Base-by-base conservation (phyloP, 2,329 filamentous ascomycete species). In the Pestalotiopsis sp. region DNA sequence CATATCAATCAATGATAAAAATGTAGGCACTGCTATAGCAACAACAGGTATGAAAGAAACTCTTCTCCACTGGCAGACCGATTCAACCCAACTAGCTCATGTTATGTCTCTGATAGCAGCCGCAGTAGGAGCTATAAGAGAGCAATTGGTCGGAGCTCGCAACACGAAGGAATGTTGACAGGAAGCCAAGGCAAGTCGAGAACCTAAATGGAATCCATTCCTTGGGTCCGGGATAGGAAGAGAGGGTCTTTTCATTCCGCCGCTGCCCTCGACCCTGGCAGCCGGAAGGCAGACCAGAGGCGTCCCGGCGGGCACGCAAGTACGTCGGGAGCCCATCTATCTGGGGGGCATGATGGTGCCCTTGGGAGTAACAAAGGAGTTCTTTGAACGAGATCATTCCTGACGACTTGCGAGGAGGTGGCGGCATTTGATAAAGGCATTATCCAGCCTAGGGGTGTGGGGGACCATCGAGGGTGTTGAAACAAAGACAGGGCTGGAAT, bases 1-100 rank as follows among this genome's bases (percentile, higher is more conserved):
- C 27, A 73, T 72, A 71, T 69, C 76, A 74, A 73, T 76, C 74
- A 77, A 78, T 73, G 76, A 36, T 9, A 36, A 36, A 77, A 78
- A 76, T 74, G 71, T 62, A 41, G 65, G 70, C 66, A 66, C 71
- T 77, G 77, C 71, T 75, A 74, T 74, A 67, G 75, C 76, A 78
- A 78, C 76, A 71, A 69, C 69, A 73, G 71, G 73, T 71, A 76
- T 74, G 72, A 68, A 71, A 74, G 62, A 65, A 71, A 70, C 31
- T 72, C 67, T 74, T 66, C 75, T 73, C 75, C 75, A 73, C 73
- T 70, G 62, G 66, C 69, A 76, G 74, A 72, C 74, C 75, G 71
- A 71, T 71, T 65, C 68, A 63, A 36, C 31, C 60, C 68, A 69
- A 25, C 57, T 31, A 66, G 25, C 63, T 69, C 67, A 70, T 70